phyloP scores from a whole-genome alignment of 352 stramenopile genomes.

The Phytophthora pinifolia region DNA sequence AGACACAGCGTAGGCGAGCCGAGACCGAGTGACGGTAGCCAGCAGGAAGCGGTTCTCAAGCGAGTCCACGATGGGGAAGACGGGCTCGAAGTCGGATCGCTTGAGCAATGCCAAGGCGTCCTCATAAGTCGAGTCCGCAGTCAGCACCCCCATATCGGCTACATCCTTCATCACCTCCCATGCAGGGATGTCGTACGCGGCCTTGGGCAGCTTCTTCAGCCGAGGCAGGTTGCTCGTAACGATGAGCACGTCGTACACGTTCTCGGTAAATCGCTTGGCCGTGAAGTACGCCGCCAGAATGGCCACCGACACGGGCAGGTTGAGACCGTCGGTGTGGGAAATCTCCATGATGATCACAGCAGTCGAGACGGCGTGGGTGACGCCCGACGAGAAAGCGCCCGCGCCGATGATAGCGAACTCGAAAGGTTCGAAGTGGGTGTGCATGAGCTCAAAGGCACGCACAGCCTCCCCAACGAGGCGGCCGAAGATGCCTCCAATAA shows the following conservation, averaged over 20 bases:
- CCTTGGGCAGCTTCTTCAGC: constrained; percentile 82
- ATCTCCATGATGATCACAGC: constrained; percentile 95
- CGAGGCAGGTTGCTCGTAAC: constrained; percentile 76
- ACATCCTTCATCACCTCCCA: constrained; percentile 88
- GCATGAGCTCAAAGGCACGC: constrained; percentile 53
- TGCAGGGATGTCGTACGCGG: constrained; percentile 78
- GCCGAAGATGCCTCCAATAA: constrained; percentile 84
- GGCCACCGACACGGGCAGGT: constrained; percentile 86
- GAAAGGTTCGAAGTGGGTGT: constrained; percentile 84
- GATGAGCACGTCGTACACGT: constrained; percentile 91
- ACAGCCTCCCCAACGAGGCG: constrained; percentile 79
- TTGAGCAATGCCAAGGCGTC: constrained; percentile 53
- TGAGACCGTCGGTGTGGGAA: constrained; percentile 83
- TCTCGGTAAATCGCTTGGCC: constrained; percentile 89
- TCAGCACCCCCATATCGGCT: constrained; percentile 60
- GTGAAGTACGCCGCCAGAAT: constrained; percentile 92
- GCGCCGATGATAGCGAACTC: constrained; percentile 93
- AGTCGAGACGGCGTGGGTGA: constrained; percentile 92
- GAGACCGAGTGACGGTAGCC: constrained; percentile 62
- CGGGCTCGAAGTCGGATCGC: constrained; percentile 49
- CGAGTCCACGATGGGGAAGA: constrained; percentile 78
- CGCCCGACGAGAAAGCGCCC: constrained; percentile 88
- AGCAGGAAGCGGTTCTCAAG: constrained; percentile 60
- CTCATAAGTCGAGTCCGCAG: constrained; percentile 69
- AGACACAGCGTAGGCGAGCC: constrained; percentile 52